Percentiles rank a stretch among this genome's conserved stretches.
Evolutionary conservation across 1,284 basidiomycete species (phyloP).

Genomic region (Earliella scabrosa): DNA sequence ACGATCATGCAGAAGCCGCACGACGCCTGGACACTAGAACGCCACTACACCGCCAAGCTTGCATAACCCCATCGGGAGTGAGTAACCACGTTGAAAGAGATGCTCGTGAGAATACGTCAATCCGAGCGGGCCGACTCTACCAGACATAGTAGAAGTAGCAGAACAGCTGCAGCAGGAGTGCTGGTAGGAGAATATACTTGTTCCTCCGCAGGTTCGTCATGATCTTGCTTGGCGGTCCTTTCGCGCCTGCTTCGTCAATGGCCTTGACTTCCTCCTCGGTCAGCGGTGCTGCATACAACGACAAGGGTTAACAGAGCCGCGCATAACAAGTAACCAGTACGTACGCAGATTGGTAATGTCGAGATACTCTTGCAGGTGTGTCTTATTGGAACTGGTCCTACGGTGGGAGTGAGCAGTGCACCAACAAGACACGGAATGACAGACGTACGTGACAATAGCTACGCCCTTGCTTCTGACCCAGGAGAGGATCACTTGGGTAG

Average conservation of each 20-base stretch:
- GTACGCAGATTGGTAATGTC: conserved; percentile 59
- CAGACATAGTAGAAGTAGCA: background rate
- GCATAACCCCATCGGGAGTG: no score
- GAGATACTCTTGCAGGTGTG: conserved; percentile 70
- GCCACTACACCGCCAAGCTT: no score
- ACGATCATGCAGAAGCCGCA: no score
- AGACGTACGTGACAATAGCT: conserved; percentile 64
- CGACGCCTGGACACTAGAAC: no score
- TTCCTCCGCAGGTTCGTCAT: background rate
- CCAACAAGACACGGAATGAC: no score
- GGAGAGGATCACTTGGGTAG: conserved; percentile 71
- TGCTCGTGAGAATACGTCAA: background rate
- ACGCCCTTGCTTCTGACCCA: conserved; percentile 72
- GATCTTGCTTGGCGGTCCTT: conserved; percentile 28
- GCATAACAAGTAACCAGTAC: conserved; percentile 26
- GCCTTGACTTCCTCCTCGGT: conserved; percentile 56
- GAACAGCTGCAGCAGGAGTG: background rate
- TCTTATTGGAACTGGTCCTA: conserved; percentile 70
- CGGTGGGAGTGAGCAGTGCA: no score
- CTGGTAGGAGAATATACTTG: background rate
- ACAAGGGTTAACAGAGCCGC: background rate
- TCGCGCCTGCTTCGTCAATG: conserved; percentile 60
- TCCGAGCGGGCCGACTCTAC: background rate
- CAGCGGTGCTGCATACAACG: conserved; percentile 39
- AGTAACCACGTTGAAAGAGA: background rate